A percentile compares a stretch with the other conserved stretches of the same genome.
Evolutionary conservation across 495 filamentous ascomycete genomes (phyloP).

Genomic region (Xylaria curta): DNA sequence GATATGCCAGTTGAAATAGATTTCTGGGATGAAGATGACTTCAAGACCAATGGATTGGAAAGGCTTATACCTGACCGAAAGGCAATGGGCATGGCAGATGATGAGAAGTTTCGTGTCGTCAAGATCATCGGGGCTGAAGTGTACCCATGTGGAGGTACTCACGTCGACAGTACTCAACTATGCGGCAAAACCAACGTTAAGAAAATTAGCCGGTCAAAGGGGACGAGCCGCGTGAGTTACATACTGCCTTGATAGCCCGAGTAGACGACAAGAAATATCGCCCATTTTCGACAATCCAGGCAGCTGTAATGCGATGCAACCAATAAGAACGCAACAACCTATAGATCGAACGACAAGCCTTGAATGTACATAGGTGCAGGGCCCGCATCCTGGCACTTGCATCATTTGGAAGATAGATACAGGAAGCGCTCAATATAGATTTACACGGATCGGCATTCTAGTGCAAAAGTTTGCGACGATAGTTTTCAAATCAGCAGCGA

Average conservation of each 20-base stretch:
- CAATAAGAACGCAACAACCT: slow-evolving; percentile 1
- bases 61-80: slow-evolving; percentile 57
- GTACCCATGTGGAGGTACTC: slow-evolving; percentile 72
- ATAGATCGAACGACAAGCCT: slow-evolving; percentile 9
- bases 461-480: slow-evolving; percentile 6
- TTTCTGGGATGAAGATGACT: slow-evolving; percentile 65
- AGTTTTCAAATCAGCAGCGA: slow-evolving; percentile 19
- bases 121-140: slow-evolving; percentile 63
- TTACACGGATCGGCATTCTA: slow-evolving; percentile 2
- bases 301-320: background rate
- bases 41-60: slow-evolving; percentile 50
- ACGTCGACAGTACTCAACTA: slow-evolving; percentile 59
- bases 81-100: slow-evolving; percentile 46
- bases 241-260: slow-evolving; percentile 40
- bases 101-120: slow-evolving; percentile 60
- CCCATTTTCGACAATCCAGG: background rate
- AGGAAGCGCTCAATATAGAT: slow-evolving; percentile 8
- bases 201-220: slow-evolving; percentile 66
- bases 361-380: slow-evolving; percentile 13
- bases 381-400: slow-evolving; percentile 8
- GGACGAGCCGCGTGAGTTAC: slow-evolving; percentile 62
- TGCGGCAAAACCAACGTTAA: slow-evolving; percentile 63
- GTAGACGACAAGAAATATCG: background rate
- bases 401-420: background rate
- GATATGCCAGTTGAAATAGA: slow-evolving; percentile 63